These are phyloP conservation scores for Bryum argenteum DNA, from an alignment of 225 moss, liverwort and hornwort species.

Conservation along the genomic window DNA sequence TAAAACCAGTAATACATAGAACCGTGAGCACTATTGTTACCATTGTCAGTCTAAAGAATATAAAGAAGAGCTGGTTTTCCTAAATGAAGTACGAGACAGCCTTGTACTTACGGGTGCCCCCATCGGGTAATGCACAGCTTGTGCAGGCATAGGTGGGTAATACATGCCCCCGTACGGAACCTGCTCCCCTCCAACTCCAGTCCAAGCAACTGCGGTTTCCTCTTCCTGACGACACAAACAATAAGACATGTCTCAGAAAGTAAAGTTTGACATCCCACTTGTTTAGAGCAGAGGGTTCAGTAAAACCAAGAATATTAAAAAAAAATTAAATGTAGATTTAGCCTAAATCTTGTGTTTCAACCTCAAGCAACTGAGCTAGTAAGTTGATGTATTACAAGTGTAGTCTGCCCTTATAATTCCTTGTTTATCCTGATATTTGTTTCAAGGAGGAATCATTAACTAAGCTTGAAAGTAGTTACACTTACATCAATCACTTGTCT, in stretches of 20 bases:
- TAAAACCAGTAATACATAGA: neutral
- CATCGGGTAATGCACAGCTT: conserved; percentile 51
- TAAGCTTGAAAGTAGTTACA: neutral
- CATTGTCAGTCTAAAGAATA: conserved; percentile 1
- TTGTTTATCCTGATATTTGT: neutral
- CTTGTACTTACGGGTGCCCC: conserved; percentile 42
- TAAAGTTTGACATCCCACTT: neutral
- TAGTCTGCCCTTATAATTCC: neutral
- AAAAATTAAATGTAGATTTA: neutral
- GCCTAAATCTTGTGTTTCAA: neutral
- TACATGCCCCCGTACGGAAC: conserved; percentile 55
- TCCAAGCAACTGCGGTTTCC: conserved; percentile 52
- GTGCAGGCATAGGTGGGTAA: conserved; percentile 52
- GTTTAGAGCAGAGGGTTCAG: neutral
- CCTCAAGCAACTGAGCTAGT: neutral
- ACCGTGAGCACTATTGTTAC: neutral
- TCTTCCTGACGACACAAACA: conserved; percentile 39
- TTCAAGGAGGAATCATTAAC: conserved; percentile 2
- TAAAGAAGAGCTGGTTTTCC: neutral
- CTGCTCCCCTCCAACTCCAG: conserved; percentile 54
- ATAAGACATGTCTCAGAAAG: conserved; percentile 13
- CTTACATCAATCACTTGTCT: neutral
- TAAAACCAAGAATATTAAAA: neutral
- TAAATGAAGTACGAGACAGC: neutral
- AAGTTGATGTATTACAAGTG: neutral